Percentiles rank a stretch among this genome's conserved stretches.
Evolutionary conservation across 2,329 filamentous ascomycete species (phyloP).

Genomic region (Orbilia quercus): DNA sequence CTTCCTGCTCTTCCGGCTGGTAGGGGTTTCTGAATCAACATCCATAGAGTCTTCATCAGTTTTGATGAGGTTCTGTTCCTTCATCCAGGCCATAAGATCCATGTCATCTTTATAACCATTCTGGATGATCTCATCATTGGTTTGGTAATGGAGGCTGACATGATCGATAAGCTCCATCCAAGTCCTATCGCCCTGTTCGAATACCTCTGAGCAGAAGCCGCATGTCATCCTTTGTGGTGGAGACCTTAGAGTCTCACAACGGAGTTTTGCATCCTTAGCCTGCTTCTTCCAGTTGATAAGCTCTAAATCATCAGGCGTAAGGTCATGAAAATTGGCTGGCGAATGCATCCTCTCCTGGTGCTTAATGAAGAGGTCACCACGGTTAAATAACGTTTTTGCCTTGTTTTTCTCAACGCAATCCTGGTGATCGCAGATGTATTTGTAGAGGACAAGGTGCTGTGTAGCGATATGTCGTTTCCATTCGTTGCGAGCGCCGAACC

Average conservation of each 20-base stretch:
- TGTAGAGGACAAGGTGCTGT: constrained; percentile 79
- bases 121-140: constrained; percentile 14
- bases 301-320: constrained; percentile 16
- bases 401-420: constrained; percentile 56
- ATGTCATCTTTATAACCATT: constrained; percentile 40
- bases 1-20: constrained; percentile 29
- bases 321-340: constrained; percentile 62
- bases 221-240: constrained; percentile 52
- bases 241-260: constrained; percentile 35
- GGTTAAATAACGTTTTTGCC: constrained; percentile 75
- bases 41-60: constrained; percentile 31
- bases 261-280: constrained; percentile 31
- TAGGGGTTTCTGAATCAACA: constrained; percentile 24
- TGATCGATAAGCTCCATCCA: constrained; percentile 51
- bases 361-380: constrained; percentile 90
- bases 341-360: constrained; percentile 88
- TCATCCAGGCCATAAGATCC: constrained; percentile 50
- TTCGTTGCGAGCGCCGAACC: constrained; percentile 86
- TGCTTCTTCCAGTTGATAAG: constrained; percentile 44
- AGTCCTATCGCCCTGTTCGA: constrained; percentile 46
- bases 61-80: constrained; percentile 37
- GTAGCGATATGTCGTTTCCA: constrained; percentile 91
- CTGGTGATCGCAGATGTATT: constrained; percentile 78
- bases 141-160: constrained; percentile 51
- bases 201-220: constrained; percentile 40